These are phyloP conservation scores for Micromonas pusilla DNA, from an alignment of 139 green algal genomes.

Conservation along the genomic window DNA sequence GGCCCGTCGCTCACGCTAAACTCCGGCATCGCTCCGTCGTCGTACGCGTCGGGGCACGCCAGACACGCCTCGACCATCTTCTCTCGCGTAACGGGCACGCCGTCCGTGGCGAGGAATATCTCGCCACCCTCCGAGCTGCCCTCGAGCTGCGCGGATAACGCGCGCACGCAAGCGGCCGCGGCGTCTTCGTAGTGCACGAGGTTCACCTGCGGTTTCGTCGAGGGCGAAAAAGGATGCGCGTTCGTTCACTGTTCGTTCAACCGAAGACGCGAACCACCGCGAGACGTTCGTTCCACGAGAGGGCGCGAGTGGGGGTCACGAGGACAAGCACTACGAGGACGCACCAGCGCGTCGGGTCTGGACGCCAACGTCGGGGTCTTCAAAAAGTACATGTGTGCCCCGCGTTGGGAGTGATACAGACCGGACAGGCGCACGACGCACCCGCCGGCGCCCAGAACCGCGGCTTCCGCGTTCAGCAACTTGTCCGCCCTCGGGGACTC, in stretches of 20 bases:
- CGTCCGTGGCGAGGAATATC: slow-evolving; percentile 5
- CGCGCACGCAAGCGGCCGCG: slow-evolving; percentile 38
- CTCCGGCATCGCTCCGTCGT: background rate
- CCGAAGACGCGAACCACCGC: too few relatives aligned
- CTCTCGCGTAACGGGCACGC: background rate
- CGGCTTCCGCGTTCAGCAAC: slow-evolving; percentile 68
- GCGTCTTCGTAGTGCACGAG: slow-evolving; percentile 99
- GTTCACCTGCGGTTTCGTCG: too few relatives aligned
- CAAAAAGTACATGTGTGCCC: slow-evolving; percentile 90
- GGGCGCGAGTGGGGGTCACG: too few relatives aligned
- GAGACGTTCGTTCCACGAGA: too few relatives aligned
- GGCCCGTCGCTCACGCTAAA: slow-evolving; percentile 4
- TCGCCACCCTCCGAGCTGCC: background rate
- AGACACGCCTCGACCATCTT: background rate
- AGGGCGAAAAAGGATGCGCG: too few relatives aligned
- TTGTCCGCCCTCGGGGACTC: slow-evolving; percentile 57
- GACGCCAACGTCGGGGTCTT: slow-evolving; percentile 41
- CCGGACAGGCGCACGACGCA: slow-evolving; percentile 86
- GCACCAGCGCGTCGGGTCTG: slow-evolving; percentile 35
- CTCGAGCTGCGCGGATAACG: background rate
- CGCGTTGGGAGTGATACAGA: slow-evolving; percentile 79
- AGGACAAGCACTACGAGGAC: too few relatives aligned
- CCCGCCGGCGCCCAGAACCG: slow-evolving; percentile 60
- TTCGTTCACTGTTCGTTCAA: too few relatives aligned
- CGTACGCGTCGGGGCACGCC: background rate